These are phyloP conservation scores for Tilletia setariae DNA, from an alignment of 1,284 basidiomycete genomes.

Conservation along the genomic window DNA sequence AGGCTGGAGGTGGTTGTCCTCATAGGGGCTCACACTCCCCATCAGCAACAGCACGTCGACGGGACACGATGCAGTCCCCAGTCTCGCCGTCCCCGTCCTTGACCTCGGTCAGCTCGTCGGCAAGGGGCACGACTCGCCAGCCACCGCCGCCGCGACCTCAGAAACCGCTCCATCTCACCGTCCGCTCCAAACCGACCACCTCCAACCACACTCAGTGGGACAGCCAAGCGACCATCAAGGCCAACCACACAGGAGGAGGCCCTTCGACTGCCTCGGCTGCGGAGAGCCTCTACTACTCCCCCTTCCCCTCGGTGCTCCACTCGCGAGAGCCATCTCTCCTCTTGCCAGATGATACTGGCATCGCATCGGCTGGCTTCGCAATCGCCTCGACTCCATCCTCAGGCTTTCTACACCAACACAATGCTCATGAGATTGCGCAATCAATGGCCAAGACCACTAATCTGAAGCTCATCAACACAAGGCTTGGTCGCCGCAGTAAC, in stretches of 20 bases:
- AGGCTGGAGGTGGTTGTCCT: no score
- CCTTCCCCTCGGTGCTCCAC: not conserved
- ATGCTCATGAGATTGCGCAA: not conserved
- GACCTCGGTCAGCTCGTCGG: not conserved
- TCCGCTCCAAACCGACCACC: not conserved
- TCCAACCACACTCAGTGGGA: conserved; percentile 7
- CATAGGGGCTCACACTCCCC: no score
- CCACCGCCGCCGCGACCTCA: not conserved
- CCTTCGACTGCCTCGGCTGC: not conserved
- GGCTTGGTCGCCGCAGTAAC: not conserved
- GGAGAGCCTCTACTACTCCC: conserved; percentile 8
- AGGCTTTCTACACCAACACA: conserved; percentile 7
- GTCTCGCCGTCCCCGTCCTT: not conserved
- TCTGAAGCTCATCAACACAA: not conserved
- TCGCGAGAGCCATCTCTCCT: conserved; percentile 2
- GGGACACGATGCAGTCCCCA: no score
- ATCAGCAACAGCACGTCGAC: no score
- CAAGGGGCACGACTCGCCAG: not conserved
- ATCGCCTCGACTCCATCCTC: not conserved
- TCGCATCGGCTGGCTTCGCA: not conserved
- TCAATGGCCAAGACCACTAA: not conserved
- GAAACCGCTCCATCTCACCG: conserved; percentile 5
- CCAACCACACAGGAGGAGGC: not conserved
- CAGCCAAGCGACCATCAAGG: conserved; percentile 8
- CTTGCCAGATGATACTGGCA: conserved; percentile 10